Base-by-base conservation (phyloP, 352 stramenopile species). In the Globisporangium cylindrosporum region DNA sequence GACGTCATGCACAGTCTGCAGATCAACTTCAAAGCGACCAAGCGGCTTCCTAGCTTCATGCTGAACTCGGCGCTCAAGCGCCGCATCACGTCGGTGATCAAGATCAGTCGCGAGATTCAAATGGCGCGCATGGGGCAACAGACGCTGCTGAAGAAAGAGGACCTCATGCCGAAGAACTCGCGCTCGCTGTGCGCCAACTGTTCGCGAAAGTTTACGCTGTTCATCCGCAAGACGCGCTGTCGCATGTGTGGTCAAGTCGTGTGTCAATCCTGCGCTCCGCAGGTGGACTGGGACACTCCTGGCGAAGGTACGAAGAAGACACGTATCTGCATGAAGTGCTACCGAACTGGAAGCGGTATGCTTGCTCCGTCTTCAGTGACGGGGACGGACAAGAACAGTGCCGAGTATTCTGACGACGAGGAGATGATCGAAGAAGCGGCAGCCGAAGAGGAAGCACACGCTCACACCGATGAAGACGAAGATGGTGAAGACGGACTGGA, bases 1-100 rank as follows among this genome's bases (percentile, higher is more conserved):
- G 85, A 94, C 70, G 85, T 94, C n/a, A 90, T 92, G 81, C 85
- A 94, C 68, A 89, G 78, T 65, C 68, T 94, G 15, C 87, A 93
- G 73, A 88, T 94, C 69, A 94, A 94, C 68, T 94, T 94, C 67
- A 91, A 92, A 62, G 88, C 82, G 67, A 84, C 80, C 12, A 87
- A 72, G 55, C 76, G 80, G 12, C 54, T 93, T 48, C 85, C 85
- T 38, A 73, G 84, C 43, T 90, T 91, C 54, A 64, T 93, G 64
- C 72, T 91, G 9, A 89, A 91, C 59, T 73, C 75, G 9, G 79
- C 81, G 24, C 73, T 93, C 15, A 89, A 90, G 66, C 73, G 78
- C 1, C 81, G 85, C 8, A 88, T 93, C 57, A 70, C 82, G 24
- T 86, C 80, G 24, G 79, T 93, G 2, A 82, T 90, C 41, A 77